Evolutionary conservation across 2,329 filamentous ascomycete genomes (phyloP).

Genomic region (Diplodia corticola): DNA sequence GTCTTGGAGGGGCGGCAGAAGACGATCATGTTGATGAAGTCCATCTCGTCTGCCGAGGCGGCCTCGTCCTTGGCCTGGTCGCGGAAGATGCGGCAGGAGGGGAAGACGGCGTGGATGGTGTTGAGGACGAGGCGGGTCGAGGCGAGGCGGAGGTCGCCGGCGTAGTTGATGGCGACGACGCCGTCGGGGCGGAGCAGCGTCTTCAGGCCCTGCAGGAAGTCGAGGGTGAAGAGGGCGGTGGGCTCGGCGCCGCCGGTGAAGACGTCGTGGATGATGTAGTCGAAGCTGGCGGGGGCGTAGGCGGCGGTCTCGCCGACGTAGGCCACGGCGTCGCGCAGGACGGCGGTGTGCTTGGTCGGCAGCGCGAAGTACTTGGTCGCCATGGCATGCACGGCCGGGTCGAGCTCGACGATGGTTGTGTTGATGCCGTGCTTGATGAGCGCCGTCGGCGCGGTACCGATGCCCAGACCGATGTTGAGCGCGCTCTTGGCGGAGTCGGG

Average conservation of each 20-base stretch:
- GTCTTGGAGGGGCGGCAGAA: conserved; percentile 74
- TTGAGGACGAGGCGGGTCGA: conserved; percentile 76
- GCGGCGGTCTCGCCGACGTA: conserved; percentile 60
- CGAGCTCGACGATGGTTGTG: conserved; percentile 93
- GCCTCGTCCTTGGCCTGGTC: conserved; percentile 53
- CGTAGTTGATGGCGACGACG: conserved; percentile 89
- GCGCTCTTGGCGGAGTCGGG: conserved; percentile 71
- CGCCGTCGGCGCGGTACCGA: conserved; percentile 87
- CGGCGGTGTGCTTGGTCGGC: conserved; percentile 72
- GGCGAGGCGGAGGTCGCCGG: conserved; percentile 78
- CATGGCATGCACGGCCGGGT: conserved; percentile 83
- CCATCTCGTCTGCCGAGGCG: conserved; percentile 53
- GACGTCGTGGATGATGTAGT: conserved; percentile 96
- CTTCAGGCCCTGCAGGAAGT: conserved; percentile 74
- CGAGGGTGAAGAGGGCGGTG: conserved; percentile 78
- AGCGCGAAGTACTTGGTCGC: conserved; percentile 81
- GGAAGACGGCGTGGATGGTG: conserved; percentile 81
- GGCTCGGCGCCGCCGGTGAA: conserved; percentile 97
- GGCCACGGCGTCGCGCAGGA: conserved; percentile 78
- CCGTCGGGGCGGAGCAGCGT: conserved; percentile 74
- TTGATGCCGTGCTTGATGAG: conserved; percentile 84
- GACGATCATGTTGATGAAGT: conserved; percentile 95
- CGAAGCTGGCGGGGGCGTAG: conserved; percentile 55
- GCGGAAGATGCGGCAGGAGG: conserved; percentile 87
- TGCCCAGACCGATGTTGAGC: conserved; percentile 85